Evolutionary conservation across 352 stramenopile genomes (phyloP).

Genomic region (Hyaloperonospora arabidopsidis): DNA sequence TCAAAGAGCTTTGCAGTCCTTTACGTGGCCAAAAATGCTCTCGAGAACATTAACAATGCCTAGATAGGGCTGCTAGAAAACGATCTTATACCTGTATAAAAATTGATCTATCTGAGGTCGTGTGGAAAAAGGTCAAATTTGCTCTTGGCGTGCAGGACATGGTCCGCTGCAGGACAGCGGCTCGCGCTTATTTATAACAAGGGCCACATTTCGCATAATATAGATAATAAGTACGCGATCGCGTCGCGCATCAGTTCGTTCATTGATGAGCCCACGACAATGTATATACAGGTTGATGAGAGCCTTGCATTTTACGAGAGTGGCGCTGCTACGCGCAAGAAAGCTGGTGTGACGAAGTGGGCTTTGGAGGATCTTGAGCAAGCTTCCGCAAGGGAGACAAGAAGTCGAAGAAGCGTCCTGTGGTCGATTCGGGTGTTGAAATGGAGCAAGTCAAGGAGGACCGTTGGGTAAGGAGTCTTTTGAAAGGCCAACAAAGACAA

Average conservation of each 20-base stretch:
- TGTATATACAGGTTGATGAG: conserved; percentile 99
- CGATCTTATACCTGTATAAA: conserved; percentile 97
- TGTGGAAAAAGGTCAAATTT: conserved; percentile 87
- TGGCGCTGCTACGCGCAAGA: conserved; percentile 95
- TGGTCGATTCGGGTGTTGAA: conserved; percentile 48
- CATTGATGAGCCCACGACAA: conserved; percentile 91
- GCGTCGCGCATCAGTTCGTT: conserved; percentile 99
- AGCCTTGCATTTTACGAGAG: conserved; percentile 99
- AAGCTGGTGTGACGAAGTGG: conserved; percentile 98
- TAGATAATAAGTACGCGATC: conserved; percentile 99
- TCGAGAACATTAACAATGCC: conserved; percentile 99
- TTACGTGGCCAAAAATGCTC: conserved; percentile 97
- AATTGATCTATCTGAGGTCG: conserved; percentile 97
- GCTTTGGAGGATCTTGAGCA: conserved; percentile 88
- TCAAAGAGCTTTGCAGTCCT: conserved; percentile 99
- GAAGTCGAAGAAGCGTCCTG: conserved; percentile 78
- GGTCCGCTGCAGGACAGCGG: too few relatives aligned
- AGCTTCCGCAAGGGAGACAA: conserved; percentile 37
- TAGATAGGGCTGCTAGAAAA: conserved; percentile 90
- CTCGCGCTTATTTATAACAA: conserved; percentile 99
- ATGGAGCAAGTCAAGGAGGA: conserved; percentile 53
- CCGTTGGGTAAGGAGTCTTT: conserved; percentile 66
- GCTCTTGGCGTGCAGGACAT: conserved; percentile 90
- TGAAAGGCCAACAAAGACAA: conserved; percentile 75
- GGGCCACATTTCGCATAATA: conserved; percentile 97